Evolutionary conservation across 106 monocot species (phyloP).

Genomic region (Posidonia australis): DNA sequence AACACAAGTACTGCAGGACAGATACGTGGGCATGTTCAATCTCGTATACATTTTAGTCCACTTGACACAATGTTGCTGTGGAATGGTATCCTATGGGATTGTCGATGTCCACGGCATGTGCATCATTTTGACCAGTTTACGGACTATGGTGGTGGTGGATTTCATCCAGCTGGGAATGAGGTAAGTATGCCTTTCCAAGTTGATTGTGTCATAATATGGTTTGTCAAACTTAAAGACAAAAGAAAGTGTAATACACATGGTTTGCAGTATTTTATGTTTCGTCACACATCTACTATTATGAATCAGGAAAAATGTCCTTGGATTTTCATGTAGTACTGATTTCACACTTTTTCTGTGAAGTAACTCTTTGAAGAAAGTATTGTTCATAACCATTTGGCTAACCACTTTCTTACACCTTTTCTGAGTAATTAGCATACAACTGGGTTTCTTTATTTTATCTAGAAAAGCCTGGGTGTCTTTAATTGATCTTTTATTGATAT

Average conservation of each 20-base stretch:
- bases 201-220: not conserved
- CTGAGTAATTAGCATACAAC: not conserved
- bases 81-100: constrained; percentile 94
- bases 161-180: constrained; percentile 98
- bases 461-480: not conserved
- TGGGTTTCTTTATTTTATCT: not conserved
- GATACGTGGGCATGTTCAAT: constrained; percentile 38
- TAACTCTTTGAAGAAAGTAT: too few species aligned
- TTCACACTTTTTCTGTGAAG: too few species aligned
- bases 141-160: constrained; percentile 94
- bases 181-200: constrained; percentile 18
- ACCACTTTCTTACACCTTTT: too few species aligned
- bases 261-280: too few species aligned
- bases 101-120: constrained; percentile 43
- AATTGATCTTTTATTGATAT: not conserved
- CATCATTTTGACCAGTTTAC: constrained; percentile 96
- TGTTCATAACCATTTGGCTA: too few species aligned
- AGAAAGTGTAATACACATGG: too few species aligned
- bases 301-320: too few species aligned
- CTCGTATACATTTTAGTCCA: constrained; percentile 87
- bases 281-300: too few species aligned
- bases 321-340: too few species aligned
- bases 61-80: constrained; percentile 72
- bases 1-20: constrained; percentile 22
- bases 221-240: too few species aligned